Evolutionary conservation across 176 grass and related monocot genomes (phyloP).

Genomic region (Phragmites australis): DNA sequence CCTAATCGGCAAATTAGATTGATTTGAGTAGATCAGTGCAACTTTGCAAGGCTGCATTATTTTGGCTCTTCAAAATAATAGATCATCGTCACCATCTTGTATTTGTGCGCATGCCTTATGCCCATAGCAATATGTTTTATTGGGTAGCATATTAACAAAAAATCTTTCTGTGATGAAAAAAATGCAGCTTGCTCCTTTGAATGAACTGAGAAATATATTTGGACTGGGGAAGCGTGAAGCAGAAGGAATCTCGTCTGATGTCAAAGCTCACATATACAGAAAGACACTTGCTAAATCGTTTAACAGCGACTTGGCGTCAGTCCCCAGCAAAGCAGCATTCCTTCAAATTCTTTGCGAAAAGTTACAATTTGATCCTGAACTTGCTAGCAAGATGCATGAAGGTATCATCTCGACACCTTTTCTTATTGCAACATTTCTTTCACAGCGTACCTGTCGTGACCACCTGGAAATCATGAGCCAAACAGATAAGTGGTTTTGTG

Average conservation of each 20-base stretch:
- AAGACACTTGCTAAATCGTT: conserved; percentile 81
- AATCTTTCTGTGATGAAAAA: conserved; percentile 30
- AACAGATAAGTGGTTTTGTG: conserved; percentile 1
- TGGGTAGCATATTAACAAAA: conserved; percentile 39
- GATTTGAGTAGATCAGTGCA: conserved; percentile 12
- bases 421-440: conserved; percentile 25
- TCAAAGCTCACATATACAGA: conserved; percentile 85
- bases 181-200: conserved; percentile 80
- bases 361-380: conserved; percentile 82
- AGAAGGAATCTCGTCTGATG: conserved; percentile 79
- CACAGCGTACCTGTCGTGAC: conserved; percentile 1
- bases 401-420: conserved; percentile 52
- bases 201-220: conserved; percentile 91
- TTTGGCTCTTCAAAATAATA: background rate
- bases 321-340: conserved; percentile 90
- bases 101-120: background rate
- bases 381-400: conserved; percentile 95
- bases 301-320: conserved; percentile 65
- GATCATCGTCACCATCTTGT: background rate
- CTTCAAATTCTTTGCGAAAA: conserved; percentile 97
- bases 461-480: background rate
- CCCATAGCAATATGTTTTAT: conserved; percentile 16
- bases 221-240: conserved; percentile 93
- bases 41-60: conserved; percentile 9
- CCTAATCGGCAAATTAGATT: conserved; percentile 4